Evolutionary conservation across 306 rosid genomes (phyloP), one percentile per base, ranked within the genome.

Genomic region (Biancaea sappan): DNA sequence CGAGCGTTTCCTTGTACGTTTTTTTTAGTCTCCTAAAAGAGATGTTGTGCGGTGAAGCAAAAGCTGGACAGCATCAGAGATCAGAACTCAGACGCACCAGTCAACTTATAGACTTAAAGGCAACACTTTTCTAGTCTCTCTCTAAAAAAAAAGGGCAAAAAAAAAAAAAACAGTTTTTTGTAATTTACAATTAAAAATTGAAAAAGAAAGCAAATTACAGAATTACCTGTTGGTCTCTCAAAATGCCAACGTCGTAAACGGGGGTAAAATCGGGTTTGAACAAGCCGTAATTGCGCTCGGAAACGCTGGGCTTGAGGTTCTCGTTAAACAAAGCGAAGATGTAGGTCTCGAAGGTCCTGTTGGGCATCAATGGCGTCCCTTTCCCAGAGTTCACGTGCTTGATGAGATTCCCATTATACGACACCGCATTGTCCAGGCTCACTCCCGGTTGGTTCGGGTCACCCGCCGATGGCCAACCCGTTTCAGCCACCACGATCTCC

Each of bases 391-490:
- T 84, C 38, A 91, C 90, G 72, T 89, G 96, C 77, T 66, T 78
- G 4, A 91, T 80, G 22, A 93, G 84, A 61, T 93, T 93, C 32
- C 90, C 91, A 16, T 88, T 89, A 65, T 86, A 93, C 28, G 91
- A 81, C 48, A 77, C 77, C 32, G 98, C 97, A 62, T 91, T 85
- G 0, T 88, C 97, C 66, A 88, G 0, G 19, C 84, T 73, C 40
- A 80, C 97, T 5, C 82, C 97, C 3, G 81, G 52, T 57, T 93
- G 90, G 56, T 75, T 81, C 86, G 92, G 91, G 73, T 88, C 98
- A 3, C 97, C 98, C 31, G 71, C 81, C 2, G 92, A 86, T 0
- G 97, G 96, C 98, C 97, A 93, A 15, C 98, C 98, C 56, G 98
- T 91, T 80, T 89, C 97, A 0, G 79, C 97, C 6, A 93, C 86